These are phyloP conservation scores for Macrocybe gigantea DNA, from an alignment of 768 basidiomycete species.

Conservation along the genomic window DNA sequence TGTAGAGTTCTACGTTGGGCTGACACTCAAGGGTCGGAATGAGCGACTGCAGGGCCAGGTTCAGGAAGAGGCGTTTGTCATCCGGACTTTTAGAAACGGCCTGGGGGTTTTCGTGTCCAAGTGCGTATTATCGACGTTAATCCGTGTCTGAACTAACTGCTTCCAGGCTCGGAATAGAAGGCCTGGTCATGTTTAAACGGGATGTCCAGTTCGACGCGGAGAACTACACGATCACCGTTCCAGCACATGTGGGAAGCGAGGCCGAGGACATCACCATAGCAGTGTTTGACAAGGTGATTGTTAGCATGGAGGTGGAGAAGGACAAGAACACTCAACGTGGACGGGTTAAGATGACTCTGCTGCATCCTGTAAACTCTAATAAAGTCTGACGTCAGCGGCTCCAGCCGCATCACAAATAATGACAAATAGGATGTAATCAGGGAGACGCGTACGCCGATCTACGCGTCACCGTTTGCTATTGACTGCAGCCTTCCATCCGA, in stretches of 20 bases:
- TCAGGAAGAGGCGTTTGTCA: constrained; percentile 85
- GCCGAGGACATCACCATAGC: constrained; percentile 54
- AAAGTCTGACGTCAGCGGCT: constrained; percentile 1
- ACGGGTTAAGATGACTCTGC: constrained; percentile 78
- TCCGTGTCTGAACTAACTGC: constrained; percentile 1
- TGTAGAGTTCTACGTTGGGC: constrained; percentile 95
- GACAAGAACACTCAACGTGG: constrained; percentile 91
- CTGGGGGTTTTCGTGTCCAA: constrained; percentile 93
- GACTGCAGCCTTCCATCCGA: constrained; percentile 2
- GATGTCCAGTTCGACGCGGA: constrained; percentile 89
- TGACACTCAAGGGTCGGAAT: constrained; percentile 75
- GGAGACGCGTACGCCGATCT: constrained; percentile 6
- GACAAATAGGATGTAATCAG: not conserved
- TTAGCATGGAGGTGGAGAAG: constrained; percentile 91
- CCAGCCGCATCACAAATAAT: not conserved
- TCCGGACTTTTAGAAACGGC: constrained; percentile 91
- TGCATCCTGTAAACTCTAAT: constrained; percentile 55
- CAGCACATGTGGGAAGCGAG: constrained; percentile 24
- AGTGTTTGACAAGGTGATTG: constrained; percentile 90
- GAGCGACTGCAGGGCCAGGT: constrained; percentile 42
- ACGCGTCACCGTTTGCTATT: constrained; percentile 15
- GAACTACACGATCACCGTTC: constrained; percentile 77
- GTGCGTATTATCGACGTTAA: constrained; percentile 41
- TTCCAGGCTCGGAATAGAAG: constrained; percentile 84
- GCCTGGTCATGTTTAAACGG: constrained; percentile 89